These are phyloP conservation scores for Pachysolen tannophilus DNA, from an alignment of 805 yeast genomes.

Conservation along the genomic window DNA sequence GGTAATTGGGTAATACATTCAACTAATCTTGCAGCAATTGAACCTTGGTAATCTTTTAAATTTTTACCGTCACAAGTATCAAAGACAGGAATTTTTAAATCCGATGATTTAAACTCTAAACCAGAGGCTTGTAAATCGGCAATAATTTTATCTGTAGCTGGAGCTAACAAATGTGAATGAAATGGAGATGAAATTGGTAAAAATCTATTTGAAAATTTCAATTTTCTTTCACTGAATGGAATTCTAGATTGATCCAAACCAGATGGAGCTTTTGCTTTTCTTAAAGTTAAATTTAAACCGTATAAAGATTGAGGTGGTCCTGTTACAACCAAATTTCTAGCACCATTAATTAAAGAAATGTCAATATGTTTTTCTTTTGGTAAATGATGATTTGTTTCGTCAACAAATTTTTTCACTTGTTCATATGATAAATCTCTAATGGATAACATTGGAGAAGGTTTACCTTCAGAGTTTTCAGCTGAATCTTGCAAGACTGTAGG, in stretches of 20 bases:
- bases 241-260: slow-evolving; percentile 94
- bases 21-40: slow-evolving; percentile 62
- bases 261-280: slow-evolving; percentile 90
- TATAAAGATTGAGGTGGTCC: slow-evolving; percentile 98
- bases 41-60: slow-evolving; percentile 46
- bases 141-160: slow-evolving; percentile 60
- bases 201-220: slow-evolving; percentile 88
- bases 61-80: slow-evolving; percentile 85
- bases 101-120: slow-evolving; percentile 45
- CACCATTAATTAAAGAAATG: slow-evolving; percentile 90
- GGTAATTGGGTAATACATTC: slow-evolving; percentile 81
- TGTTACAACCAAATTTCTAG: slow-evolving; percentile 87
- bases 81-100: slow-evolving; percentile 76
- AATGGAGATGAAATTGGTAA: slow-evolving; percentile 94
- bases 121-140: slow-evolving; percentile 55
- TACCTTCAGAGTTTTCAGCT: slow-evolving; percentile 89
- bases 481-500: slow-evolving; percentile 92
- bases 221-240: slow-evolving; percentile 89
- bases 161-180: slow-evolving; percentile 80
- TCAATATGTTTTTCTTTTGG: slow-evolving; percentile 87
- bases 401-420: slow-evolving; percentile 74
- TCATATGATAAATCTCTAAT: slow-evolving; percentile 77
- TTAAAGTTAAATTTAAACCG: slow-evolving; percentile 85
- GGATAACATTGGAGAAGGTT: slow-evolving; percentile 96
- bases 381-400: slow-evolving; percentile 85